Percentiles rank a stretch among this genome's conserved stretches.
These are phyloP conservation scores for Colletotrichum nymphaeae DNA, from an alignment of 2,329 filamentous ascomycete genomes.

Conservation along the genomic window DNA sequence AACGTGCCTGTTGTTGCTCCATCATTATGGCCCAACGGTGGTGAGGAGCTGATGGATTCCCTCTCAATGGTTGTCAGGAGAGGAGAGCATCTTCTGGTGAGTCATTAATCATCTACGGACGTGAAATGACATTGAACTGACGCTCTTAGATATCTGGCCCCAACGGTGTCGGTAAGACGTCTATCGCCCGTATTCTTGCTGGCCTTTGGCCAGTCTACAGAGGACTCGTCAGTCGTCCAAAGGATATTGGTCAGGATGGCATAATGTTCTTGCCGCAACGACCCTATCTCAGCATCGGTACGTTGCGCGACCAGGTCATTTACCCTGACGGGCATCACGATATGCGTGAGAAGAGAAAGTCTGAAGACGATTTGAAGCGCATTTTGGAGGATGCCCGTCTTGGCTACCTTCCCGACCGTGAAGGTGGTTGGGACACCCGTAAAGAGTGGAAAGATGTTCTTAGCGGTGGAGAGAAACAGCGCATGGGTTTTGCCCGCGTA, in stretches of 20 bases:
- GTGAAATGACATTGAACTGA: constrained; percentile 19
- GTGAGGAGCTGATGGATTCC: constrained; percentile 90
- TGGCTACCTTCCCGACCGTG: constrained; percentile 89
- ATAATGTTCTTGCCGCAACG: constrained; percentile 99
- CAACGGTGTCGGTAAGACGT: constrained; percentile 94
- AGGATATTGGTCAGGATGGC: constrained; percentile 83
- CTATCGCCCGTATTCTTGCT: constrained; percentile 87
- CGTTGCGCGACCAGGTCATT: constrained; percentile 95
- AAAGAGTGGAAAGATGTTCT: constrained; percentile 99
- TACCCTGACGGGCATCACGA: constrained; percentile 96
- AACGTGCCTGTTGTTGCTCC: constrained; percentile 94
- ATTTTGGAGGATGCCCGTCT: constrained; percentile 87
- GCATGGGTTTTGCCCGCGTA: constrained; percentile 89
- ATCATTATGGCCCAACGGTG: constrained; percentile 86
- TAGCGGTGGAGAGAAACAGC: constrained; percentile 97
- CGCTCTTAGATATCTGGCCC: constrained; percentile 80
- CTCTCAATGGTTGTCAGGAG: constrained; percentile 89
- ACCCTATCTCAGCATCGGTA: constrained; percentile 91
- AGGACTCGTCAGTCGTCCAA: constrained; percentile 88
- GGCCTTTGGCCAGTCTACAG: constrained; percentile 97
- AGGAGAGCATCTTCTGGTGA: constrained; percentile 86
- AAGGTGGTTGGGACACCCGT: constrained; percentile 95
- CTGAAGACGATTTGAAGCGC: constrained; percentile 80
- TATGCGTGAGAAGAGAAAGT: constrained; percentile 84
- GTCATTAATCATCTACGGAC: constrained; percentile 34